Evolutionary conservation across 257 asterid species (phyloP).

Genomic region (Salvia splendens): DNA sequence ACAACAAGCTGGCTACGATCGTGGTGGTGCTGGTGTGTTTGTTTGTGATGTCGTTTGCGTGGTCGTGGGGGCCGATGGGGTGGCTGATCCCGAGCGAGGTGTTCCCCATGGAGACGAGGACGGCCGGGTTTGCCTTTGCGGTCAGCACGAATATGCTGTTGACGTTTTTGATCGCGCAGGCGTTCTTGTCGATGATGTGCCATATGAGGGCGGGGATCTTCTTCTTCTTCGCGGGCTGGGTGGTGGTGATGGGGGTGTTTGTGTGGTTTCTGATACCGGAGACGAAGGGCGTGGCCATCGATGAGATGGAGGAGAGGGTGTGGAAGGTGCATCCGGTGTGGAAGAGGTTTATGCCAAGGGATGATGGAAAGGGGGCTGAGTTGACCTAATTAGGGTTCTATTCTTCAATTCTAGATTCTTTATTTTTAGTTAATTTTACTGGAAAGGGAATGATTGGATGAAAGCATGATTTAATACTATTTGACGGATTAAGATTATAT

Average conservation of each 20-base stretch:
- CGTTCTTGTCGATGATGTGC: conserved; percentile 51
- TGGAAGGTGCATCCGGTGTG: conserved; percentile 53
- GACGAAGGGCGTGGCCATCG: conserved; percentile 51
- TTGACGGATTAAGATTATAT: too few relatives aligned
- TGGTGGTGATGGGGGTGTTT: conserved; percentile 44
- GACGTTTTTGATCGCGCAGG: conserved; percentile 54
- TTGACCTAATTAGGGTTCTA: conserved; percentile 17
- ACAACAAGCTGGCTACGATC: conserved; percentile 32
- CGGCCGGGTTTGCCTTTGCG: conserved; percentile 72
- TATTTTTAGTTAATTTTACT: too few relatives aligned
- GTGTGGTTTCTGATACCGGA: conserved; percentile 47
- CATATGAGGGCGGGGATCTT: conserved; percentile 44
- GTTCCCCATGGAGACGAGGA: conserved; percentile 67
- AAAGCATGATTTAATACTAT: too few relatives aligned
- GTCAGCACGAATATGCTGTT: conserved; percentile 60
- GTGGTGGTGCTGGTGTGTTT: conserved; percentile 64
- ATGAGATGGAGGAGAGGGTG: conserved; percentile 38
- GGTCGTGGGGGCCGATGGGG: conserved; percentile 91
- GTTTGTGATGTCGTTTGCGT: conserved; percentile 71
- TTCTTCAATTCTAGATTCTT: too few relatives aligned
- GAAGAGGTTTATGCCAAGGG: conserved; percentile 39
- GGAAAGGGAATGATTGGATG: too few relatives aligned
- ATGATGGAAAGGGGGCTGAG: conserved; percentile 12
- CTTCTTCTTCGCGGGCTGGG: conserved; percentile 59
- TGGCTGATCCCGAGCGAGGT: conserved; percentile 77